Conservation (phyloP, 176 grass and related monocot species). For the Secale cereale region DNA sequence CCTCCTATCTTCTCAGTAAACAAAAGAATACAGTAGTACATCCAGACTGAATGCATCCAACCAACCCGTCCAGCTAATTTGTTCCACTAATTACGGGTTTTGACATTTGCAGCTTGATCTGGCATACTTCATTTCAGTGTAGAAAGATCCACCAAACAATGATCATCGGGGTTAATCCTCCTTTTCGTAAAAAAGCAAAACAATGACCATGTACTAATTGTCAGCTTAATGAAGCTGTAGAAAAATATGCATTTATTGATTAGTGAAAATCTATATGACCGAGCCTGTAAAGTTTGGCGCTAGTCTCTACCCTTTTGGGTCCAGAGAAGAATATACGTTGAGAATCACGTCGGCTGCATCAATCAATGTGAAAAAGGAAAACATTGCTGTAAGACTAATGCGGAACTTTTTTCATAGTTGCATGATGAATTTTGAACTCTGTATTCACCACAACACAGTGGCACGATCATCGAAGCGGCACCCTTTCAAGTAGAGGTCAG, state of each 20-base stretch:
- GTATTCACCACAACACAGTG: too few relatives aligned
- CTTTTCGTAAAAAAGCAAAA: too few relatives aligned
- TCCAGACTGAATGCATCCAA: neutral
- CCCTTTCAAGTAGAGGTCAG: too few relatives aligned
- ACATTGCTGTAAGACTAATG: too few relatives aligned
- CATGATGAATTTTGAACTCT: too few relatives aligned
- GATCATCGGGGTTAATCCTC: neutral
- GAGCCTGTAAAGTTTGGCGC: neutral
- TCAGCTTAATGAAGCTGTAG: slow-evolving; percentile 1
- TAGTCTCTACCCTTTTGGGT: too few relatives aligned
- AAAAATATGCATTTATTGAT: neutral
- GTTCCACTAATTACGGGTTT: neutral
- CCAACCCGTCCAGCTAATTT: neutral
- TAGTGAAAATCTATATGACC: neutral
- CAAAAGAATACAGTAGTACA: neutral
- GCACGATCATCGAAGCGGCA: too few relatives aligned
- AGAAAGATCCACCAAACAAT: neutral
- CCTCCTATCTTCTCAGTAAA: neutral
- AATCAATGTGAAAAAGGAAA: too few relatives aligned
- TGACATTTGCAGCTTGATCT: neutral
- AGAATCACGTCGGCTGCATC: too few relatives aligned
- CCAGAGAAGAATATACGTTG: too few relatives aligned
- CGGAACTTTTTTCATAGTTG: too few relatives aligned
- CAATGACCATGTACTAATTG: neutral
- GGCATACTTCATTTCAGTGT: too few relatives aligned